phyloP scores from a whole-genome alignment of 2,329 filamentous ascomycete genomes.

The Penicillium sp. region DNA sequence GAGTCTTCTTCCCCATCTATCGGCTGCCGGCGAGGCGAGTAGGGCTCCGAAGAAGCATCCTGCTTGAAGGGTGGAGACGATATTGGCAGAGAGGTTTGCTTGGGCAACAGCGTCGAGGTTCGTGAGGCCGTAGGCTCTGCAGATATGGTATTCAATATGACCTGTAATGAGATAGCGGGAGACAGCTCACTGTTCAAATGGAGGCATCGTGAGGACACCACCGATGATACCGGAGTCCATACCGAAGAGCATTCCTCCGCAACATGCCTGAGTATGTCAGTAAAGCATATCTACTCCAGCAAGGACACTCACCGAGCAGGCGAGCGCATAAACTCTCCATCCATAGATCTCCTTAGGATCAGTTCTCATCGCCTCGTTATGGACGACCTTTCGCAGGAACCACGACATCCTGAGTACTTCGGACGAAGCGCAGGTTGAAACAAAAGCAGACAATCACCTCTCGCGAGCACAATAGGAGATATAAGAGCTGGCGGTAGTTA shows the following conservation, averaged over 20 bases:
- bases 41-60: conserved; percentile 63
- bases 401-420: conserved; percentile 33
- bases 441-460: conserved; percentile 3
- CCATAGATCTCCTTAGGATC: conserved; percentile 66
- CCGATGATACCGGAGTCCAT: conserved; percentile 64
- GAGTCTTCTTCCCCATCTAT: conserved; percentile 51
- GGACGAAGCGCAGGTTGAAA: conserved; percentile 3
- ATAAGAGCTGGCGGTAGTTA: not conserved
- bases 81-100: conserved; percentile 59
- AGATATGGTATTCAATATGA: not conserved
- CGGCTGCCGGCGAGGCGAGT: conserved; percentile 38
- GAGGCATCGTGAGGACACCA: conserved; percentile 58
- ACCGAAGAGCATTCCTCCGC: conserved; percentile 64
- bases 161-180: not conserved
- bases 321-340: conserved; percentile 62
- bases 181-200: conserved; percentile 50
- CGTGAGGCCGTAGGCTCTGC: conserved; percentile 51
- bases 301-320: conserved; percentile 48
- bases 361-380: conserved; percentile 65
- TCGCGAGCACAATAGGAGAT: not conserved
- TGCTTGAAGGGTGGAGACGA: conserved; percentile 66
- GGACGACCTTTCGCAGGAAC: conserved; percentile 54
- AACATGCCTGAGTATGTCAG: conserved; percentile 49
- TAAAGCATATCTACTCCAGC: not conserved
- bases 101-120: conserved; percentile 38